Percentiles rank a stretch among this genome's conserved stretches.
These are phyloP conservation scores for Penicillium lividum DNA, from an alignment of 495 filamentous ascomycete genomes.

Conservation along the genomic window DNA sequence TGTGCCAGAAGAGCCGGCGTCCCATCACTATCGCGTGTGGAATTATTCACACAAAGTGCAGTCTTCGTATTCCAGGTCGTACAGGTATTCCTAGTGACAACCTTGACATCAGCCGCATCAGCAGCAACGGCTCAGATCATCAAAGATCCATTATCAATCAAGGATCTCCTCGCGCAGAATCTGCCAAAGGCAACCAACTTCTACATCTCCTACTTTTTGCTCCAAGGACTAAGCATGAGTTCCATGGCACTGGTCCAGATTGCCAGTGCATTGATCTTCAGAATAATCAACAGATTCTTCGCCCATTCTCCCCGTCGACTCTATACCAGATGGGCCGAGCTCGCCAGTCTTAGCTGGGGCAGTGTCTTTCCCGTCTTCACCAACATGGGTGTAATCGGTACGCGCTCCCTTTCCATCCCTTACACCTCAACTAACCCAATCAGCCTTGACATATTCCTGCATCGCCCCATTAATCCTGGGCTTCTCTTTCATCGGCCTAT, in stretches of 20 bases:
- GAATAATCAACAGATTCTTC: slow-evolving; percentile 66
- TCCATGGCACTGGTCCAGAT: slow-evolving; percentile 72
- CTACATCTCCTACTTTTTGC: slow-evolving; percentile 88
- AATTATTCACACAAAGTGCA: slow-evolving; percentile 81
- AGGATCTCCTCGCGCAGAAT: slow-evolving; percentile 67
- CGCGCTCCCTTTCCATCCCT: background rate
- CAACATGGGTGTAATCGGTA: slow-evolving; percentile 80
- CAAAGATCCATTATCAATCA: slow-evolving; percentile 59
- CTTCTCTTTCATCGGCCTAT: slow-evolving; percentile 77
- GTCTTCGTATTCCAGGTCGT: slow-evolving; percentile 93
- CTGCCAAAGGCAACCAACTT: slow-evolving; percentile 84
- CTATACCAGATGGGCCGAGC: slow-evolving; percentile 61
- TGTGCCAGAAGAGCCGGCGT: slow-evolving; percentile 74
- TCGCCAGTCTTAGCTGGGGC: slow-evolving; percentile 72
- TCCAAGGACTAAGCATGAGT: slow-evolving; percentile 78
- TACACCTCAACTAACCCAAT: slow-evolving; percentile 1
- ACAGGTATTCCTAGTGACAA: slow-evolving; percentile 86
- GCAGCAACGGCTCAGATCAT: slow-evolving; percentile 64
- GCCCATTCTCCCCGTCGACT: slow-evolving; percentile 65
- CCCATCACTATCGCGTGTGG: slow-evolving; percentile 72
- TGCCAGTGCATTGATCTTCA: slow-evolving; percentile 70
- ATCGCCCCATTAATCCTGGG: slow-evolving; percentile 84
- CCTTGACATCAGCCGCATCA: slow-evolving; percentile 72
- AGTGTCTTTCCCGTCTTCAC: slow-evolving; percentile 85
- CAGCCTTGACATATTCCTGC: slow-evolving; percentile 74